Evolutionary conservation across 1,284 basidiomycete species (phyloP).

Genomic region (Ceratobasidium sp.): DNA sequence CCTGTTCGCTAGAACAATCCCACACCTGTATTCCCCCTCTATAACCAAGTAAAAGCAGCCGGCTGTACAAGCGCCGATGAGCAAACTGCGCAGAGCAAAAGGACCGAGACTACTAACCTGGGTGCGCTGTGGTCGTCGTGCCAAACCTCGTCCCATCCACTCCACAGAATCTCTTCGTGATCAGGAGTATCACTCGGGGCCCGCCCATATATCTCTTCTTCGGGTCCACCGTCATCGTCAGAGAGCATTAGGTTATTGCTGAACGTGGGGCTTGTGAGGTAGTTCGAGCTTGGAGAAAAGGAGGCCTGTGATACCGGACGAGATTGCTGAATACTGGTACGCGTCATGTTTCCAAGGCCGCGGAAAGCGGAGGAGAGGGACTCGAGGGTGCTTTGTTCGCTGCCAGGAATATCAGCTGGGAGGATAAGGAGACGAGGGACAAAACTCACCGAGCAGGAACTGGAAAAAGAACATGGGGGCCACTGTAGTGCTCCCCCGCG

Average conservation of each 20-base stretch:
- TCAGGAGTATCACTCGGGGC: background rate
- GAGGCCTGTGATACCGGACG: constrained; percentile 23
- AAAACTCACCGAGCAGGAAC: constrained; percentile 30
- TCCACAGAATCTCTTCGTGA: constrained; percentile 18
- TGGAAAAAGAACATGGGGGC: constrained; percentile 17
- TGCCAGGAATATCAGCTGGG: constrained; percentile 7
- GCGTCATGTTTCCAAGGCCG: constrained; percentile 33
- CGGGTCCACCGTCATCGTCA: constrained; percentile 37
- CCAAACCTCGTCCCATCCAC: constrained; percentile 32
- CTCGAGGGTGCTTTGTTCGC: constrained; percentile 40
- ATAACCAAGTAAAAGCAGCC: constrained; percentile 71
- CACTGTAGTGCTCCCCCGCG: constrained; percentile 5
- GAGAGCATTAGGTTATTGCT: constrained; percentile 31
- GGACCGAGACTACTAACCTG: constrained; percentile 2
- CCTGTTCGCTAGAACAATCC: constrained; percentile 68
- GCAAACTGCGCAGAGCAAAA: background rate
- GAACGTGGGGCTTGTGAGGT: constrained; percentile 16
- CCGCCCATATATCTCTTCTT: constrained; percentile 15
- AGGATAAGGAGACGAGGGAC: background rate
- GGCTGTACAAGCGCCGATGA: constrained; percentile 52
- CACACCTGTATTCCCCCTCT: constrained; percentile 70
- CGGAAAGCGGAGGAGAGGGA: constrained; percentile 31
- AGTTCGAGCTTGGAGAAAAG: constrained; percentile 4
- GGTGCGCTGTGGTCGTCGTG: constrained; percentile 19
- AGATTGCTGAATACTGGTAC: constrained; percentile 23